Conservation (phyloP, 495 filamentous ascomycete genomes). For the Penicillium diatomitis region DNA sequence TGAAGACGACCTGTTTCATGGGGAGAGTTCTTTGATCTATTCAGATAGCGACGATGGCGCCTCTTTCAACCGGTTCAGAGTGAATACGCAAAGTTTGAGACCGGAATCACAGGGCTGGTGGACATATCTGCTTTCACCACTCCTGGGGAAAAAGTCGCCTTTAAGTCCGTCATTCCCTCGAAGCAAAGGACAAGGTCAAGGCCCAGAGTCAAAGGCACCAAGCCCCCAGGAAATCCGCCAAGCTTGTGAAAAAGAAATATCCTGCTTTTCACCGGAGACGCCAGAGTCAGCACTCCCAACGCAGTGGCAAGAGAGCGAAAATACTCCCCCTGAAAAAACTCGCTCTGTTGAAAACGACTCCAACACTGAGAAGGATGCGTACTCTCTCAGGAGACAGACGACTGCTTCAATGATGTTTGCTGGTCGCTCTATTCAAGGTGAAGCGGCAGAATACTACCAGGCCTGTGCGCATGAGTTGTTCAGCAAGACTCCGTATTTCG, state of each 20-base stretch:
- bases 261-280: conserved; percentile 19
- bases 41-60: conserved; percentile 8
- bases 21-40: conserved; percentile 8
- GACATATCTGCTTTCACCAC: conserved; percentile 75
- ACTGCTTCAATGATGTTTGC: conserved; percentile 21
- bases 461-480: conserved; percentile 44
- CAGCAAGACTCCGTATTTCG: conserved; percentile 40
- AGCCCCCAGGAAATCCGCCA: conserved; percentile 18
- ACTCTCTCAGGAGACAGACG: conserved; percentile 3
- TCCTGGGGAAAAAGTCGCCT: conserved; percentile 40
- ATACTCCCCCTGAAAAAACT: conserved; percentile 9
- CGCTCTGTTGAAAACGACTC: conserved; percentile 1
- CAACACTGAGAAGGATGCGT: not conserved
- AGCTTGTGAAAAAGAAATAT: conserved; percentile 26
- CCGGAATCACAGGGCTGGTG: conserved; percentile 75
- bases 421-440: conserved; percentile 24
- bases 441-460: conserved; percentile 45
- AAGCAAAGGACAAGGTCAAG: conserved; percentile 6
- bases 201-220: conserved; percentile 16
- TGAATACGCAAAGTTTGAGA: conserved; percentile 41
- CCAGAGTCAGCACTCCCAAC: conserved; percentile 16
- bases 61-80: conserved; percentile 23
- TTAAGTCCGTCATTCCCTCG: conserved; percentile 20
- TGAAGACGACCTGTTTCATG: conserved; percentile 41
- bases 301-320: conserved; percentile 14